phyloP scores from a whole-genome alignment of 495 filamentous ascomycete species.

The Symbiotaphrina buchneri region DNA sequence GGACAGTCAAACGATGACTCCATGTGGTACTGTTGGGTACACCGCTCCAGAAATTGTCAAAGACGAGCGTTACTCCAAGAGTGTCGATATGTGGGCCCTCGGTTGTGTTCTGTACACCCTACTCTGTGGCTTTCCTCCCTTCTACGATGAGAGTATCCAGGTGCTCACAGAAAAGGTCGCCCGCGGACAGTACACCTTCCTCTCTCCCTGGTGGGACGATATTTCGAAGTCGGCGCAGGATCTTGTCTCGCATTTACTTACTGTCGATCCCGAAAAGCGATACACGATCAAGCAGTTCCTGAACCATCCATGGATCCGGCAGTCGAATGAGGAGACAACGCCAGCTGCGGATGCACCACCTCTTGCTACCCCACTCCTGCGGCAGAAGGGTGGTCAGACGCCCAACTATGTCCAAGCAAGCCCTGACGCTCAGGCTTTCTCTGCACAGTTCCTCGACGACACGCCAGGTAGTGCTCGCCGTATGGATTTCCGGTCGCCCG shows the following conservation, averaged over 20 bases:
- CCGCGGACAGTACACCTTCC: slow-evolving; percentile 88
- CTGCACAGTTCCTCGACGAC: slow-evolving; percentile 19
- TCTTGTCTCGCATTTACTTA: slow-evolving; percentile 76
- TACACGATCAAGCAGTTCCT: slow-evolving; percentile 81
- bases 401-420: slow-evolving; percentile 17
- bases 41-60: slow-evolving; percentile 99
- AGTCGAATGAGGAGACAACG: slow-evolving; percentile 49
- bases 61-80: slow-evolving; percentile 95
- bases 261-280: slow-evolving; percentile 78
- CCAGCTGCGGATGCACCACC: slow-evolving; percentile 60
- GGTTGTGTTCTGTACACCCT: slow-evolving; percentile 95
- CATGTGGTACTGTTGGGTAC: slow-evolving; percentile 93
- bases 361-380: slow-evolving; percentile 38
- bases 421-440: slow-evolving; percentile 18
- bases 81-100: slow-evolving; percentile 97
- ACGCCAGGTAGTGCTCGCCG: slow-evolving; percentile 35
- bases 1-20: slow-evolving; percentile 98
- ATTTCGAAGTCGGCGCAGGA: slow-evolving; percentile 93
- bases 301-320: slow-evolving; percentile 73
- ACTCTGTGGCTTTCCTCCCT: slow-evolving; percentile 91
- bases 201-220: slow-evolving; percentile 98
- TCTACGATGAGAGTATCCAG: slow-evolving; percentile 97
- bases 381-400: slow-evolving; percentile 20
- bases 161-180: slow-evolving; percentile 95
- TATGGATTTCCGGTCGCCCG: slow-evolving; percentile 89